Evolutionary conservation across 73 alveolate genomes (phyloP), one percentile per base, ranked within the genome.

Genomic region (Paramecium sexaurelia): DNA sequence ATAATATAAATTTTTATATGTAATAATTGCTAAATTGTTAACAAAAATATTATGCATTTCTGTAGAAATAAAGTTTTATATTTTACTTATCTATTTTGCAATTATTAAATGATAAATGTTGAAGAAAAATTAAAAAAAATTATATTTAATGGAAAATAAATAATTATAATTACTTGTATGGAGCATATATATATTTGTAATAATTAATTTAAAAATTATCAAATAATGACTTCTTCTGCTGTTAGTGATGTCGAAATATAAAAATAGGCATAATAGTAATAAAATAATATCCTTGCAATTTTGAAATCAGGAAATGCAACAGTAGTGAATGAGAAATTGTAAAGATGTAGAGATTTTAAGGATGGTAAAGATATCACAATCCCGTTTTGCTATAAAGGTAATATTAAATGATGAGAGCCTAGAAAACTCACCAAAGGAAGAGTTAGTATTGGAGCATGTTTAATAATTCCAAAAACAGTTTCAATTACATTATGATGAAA

Each of bases 361-460:
- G 71, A 78, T 5, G 90, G 90, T 19, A 22, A 78, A 5, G 73
- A 45, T 41, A 61, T 19, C 41, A 0, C 17, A 2, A 73, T 73
- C 15, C 55, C 55, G 1, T 73, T 78, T 20, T 78, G 55, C 33
- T 78, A 78, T 9, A 78, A 78, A 43, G 90, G 90, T 78, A 78
- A 29, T 40, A 10, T 24, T 41, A 39, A 19, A 24, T 17, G 32
- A 78, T 43, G n/a, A 19, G 7, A 20, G 35, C 3, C 7, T 68
- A 61, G 94, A 96, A 91, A 97, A 97, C 95, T 93, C 99, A 22
- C 95, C 98, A 7, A 98, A 98, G 91, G 99, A 98, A 85, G 99
- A 97, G 93, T 85, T 96, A 78, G 98, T 97, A 22, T 61, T 98
- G 37, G 99, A 98, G 67, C 99, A 51, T 84, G 99, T 96, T 24